Evolutionary conservation across 352 stramenopile species (phyloP).

Genomic region (Pythium pyrilobum): DNA sequence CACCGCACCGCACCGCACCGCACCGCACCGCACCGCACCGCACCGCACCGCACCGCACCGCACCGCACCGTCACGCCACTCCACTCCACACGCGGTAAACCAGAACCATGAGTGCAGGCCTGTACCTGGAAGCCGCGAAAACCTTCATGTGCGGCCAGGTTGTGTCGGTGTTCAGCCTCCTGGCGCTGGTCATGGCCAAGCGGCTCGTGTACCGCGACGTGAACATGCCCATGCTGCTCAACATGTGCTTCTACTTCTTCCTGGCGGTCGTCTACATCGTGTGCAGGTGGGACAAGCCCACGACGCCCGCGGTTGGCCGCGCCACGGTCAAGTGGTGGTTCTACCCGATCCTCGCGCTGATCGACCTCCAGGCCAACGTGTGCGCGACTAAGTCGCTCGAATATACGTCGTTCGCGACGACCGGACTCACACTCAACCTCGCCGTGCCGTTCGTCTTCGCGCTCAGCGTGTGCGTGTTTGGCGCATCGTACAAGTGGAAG

Average conservation of each 20-base stretch:
- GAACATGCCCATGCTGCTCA: slow-evolving; percentile 29
- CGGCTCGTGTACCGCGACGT: slow-evolving; percentile 25
- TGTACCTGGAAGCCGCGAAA: slow-evolving; percentile 9
- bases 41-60: not conserved
- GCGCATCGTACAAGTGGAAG: slow-evolving; percentile 21
- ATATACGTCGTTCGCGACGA: slow-evolving; percentile 29
- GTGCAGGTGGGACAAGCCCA: slow-evolving; percentile 13
- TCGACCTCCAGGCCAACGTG: slow-evolving; percentile 41
- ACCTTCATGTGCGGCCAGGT: slow-evolving; percentile 36
- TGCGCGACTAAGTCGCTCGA: slow-evolving; percentile 25
- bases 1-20: too few relatives aligned
- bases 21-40: too few relatives aligned
- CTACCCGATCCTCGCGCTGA: slow-evolving; percentile 32
- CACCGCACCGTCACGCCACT: not conserved
- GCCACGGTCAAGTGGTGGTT: slow-evolving; percentile 27
- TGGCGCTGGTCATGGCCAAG: slow-evolving; percentile 33
- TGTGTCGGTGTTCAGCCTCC: slow-evolving; percentile 37
- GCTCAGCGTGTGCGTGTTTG: slow-evolving; percentile 23
- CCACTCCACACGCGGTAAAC: not conserved
- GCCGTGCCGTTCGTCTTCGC: slow-evolving; percentile 41
- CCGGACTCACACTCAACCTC: slow-evolving; percentile 36
- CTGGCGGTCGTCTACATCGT: slow-evolving; percentile 24
- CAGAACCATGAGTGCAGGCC: not conserved
- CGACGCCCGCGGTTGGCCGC: not conserved
- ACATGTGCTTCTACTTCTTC: slow-evolving; percentile 32